These are phyloP conservation scores for Lactarius trivialis DNA, from an alignment of 768 basidiomycete species.

Conservation along the genomic window DNA sequence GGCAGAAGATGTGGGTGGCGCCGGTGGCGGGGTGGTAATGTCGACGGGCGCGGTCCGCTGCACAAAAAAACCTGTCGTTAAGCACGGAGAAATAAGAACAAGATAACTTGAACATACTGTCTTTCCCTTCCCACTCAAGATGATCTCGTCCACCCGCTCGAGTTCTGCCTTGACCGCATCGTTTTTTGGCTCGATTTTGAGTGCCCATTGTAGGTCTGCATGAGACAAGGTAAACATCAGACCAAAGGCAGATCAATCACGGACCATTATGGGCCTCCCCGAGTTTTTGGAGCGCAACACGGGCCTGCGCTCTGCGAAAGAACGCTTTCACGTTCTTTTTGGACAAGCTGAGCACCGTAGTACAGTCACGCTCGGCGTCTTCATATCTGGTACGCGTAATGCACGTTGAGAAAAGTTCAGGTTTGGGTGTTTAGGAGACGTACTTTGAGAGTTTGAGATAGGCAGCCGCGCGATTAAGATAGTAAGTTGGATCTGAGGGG, in stretches of 20 bases:
- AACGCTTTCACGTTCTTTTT: conserved; percentile 68
- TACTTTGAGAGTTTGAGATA: conserved; percentile 95
- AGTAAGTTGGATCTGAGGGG: conserved; percentile 63
- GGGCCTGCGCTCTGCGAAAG: conserved; percentile 73
- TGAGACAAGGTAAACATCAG: background rate
- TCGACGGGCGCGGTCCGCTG: conserved; percentile 29
- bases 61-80: background rate
- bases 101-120: conserved; percentile 8
- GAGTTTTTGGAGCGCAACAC: conserved; percentile 46
- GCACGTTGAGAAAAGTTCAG: background rate
- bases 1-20: background rate
- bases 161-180: conserved; percentile 58
- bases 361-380: conserved; percentile 43
- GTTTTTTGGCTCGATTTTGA: conserved; percentile 60
- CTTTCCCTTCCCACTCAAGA: conserved; percentile 34
- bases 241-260: conserved; percentile 19
- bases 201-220: conserved; percentile 55
- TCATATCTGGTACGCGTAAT: conserved; percentile 5
- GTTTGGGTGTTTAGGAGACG: conserved; percentile 33
- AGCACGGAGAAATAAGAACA: background rate
- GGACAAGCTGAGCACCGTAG: conserved; percentile 50
- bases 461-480: conserved; percentile 84
- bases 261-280: conserved; percentile 58
- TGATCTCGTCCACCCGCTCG: conserved; percentile 39
- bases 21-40: conserved; percentile 17